Evolutionary conservation across 2,329 filamentous ascomycete genomes (phyloP), one percentile per base, ranked within the genome.

Genomic region (Aspergillus sp.): DNA sequence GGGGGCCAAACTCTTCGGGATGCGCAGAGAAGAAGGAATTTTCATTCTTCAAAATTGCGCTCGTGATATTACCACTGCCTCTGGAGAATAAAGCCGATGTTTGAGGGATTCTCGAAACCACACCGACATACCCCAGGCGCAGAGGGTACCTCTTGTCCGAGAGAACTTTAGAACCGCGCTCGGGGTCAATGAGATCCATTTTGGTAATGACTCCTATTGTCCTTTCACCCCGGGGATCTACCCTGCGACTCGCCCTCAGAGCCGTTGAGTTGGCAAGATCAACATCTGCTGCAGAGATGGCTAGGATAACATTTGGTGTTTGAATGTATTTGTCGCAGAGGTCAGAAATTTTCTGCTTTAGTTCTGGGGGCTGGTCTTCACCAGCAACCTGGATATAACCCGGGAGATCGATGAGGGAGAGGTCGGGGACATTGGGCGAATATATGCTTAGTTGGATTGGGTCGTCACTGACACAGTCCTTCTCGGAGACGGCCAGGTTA

Each of bases 191-290:
- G 19, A 98, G 76, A 59, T 98, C 93, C 91, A 98, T 96, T 72
- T 98, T 98, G 3, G 93, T 98, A 34, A 98, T 85, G n/a, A 98
- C 93, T 36, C 93, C 93, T 60, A 98, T 98, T 0, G 93, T 98
- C 49, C 93, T 80, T 69, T 98, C 93, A 43, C 93, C 93, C 48
- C 93, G 79, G 1, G 93, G 93, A 59, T 98, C 93, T 27, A 97
- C 90, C 54, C 91, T 81, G 50, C 93, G 81, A 54, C 90, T 95
- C 12, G 93, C 90, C 55, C 90, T 79, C 26, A 98, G 70, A 5
- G 93, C 90, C 6, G 93, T 93, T 1, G 93, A 98, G 66, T 98
- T 98, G 19, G 93, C 93, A 45, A 98, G 70, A 73, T 98, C 93
- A 12, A 98, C 93, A 67, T 98, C 93, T 26, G 93, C 93, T 1